Conservation (phyloP, 805 yeast species). For the Starmerella vaccinii region DNA sequence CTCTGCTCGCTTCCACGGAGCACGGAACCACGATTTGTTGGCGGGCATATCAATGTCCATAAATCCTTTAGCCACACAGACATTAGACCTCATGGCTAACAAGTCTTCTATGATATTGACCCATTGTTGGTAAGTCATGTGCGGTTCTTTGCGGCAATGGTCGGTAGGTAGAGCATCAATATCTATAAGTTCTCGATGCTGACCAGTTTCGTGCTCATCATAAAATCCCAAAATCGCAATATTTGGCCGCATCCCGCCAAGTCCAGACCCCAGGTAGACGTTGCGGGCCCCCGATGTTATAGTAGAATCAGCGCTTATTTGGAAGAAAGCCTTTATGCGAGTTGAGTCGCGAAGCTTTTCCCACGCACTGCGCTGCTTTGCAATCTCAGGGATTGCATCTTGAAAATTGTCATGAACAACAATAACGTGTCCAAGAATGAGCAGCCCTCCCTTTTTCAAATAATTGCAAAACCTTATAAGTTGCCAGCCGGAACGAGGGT, state of each 20-base stretch:
- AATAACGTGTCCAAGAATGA: constrained; percentile 84
- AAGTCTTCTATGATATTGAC: constrained; percentile 86
- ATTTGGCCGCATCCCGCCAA: constrained; percentile 98
- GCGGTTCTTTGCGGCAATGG: constrained; percentile 56
- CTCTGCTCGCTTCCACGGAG: constrained; percentile 24
- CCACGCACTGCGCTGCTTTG: constrained; percentile 74
- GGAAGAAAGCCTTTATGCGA: constrained; percentile 85
- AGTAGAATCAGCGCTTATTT: constrained; percentile 76
- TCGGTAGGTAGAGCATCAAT: constrained; percentile 66
- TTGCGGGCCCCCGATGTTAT: constrained; percentile 93
- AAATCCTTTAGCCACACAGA: constrained; percentile 90
- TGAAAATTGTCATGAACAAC: constrained; percentile 47
- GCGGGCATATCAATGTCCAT: constrained; percentile 54
- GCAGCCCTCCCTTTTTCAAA: constrained; percentile 89
- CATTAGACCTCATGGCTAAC: constrained; percentile 76
- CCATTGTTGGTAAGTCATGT: constrained; percentile 71
- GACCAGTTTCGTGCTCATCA: constrained; percentile 38
- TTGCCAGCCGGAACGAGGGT: constrained; percentile 87
- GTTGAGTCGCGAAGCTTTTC: constrained; percentile 64
- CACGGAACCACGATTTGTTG: constrained; percentile 19
- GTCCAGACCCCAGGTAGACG: constrained; percentile 81
- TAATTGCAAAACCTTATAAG: constrained; percentile 87
- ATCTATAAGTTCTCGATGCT: constrained; percentile 27
- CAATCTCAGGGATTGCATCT: constrained; percentile 55
- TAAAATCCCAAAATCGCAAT: constrained; percentile 86